These are phyloP conservation scores for Aspergillus carbonarius DNA, from an alignment of 2,329 filamentous ascomycete species.

Conservation along the genomic window DNA sequence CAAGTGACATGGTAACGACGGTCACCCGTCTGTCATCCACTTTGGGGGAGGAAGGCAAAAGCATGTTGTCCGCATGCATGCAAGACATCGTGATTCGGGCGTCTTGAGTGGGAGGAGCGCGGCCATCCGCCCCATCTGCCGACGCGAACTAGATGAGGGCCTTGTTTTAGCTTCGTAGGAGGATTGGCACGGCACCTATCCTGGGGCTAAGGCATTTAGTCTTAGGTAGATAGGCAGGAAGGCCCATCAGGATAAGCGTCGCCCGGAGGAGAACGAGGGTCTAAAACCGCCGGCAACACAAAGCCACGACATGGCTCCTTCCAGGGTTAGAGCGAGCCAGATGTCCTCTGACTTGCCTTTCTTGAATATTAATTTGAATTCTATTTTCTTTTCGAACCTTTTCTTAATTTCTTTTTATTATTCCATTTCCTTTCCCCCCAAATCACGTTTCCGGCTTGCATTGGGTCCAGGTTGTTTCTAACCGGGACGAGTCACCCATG, in stretches of 20 bases:
- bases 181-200: neutral
- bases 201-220: neutral
- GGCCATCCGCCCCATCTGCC: constrained; percentile 12
- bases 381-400: neutral
- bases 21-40: constrained; percentile 8
- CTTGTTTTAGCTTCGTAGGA: constrained; percentile 10
- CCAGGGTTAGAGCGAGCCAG: neutral
- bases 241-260: neutral
- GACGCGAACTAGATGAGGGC: constrained; percentile 9
- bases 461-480: neutral
- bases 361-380: neutral
- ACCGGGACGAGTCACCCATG: neutral
- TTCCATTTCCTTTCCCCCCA: neutral
- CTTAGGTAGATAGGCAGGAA: constrained; percentile 5
- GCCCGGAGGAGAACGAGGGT: neutral
- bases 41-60: constrained; percentile 9
- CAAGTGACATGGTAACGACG: constrained; percentile 6
- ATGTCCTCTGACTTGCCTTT: neutral
- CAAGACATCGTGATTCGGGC: constrained; percentile 18
- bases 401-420: neutral
- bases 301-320: neutral
- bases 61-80: constrained; percentile 15
- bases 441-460: neutral
- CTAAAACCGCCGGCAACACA: neutral
- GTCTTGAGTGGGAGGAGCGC: constrained; percentile 7